A percentile compares a stretch with the other conserved stretches of the same genome.
Evolutionary conservation across 805 yeast species (phyloP).

Genomic region (Myxozyma melibiosi): DNA sequence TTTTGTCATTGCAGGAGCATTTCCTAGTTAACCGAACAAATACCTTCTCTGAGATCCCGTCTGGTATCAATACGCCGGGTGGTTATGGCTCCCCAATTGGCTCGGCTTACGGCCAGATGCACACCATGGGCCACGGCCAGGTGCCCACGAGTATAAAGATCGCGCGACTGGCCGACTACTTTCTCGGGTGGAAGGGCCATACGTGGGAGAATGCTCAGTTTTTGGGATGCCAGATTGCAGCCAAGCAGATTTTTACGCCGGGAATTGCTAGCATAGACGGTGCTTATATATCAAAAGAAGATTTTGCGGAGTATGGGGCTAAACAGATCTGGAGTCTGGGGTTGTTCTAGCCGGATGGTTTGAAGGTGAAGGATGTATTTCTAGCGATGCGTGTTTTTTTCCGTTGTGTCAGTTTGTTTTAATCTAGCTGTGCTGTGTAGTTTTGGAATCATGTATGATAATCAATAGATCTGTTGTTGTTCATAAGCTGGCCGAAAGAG

Average conservation of each 20-base stretch:
- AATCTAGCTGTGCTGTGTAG: not conserved
- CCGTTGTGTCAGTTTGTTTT: not conserved
- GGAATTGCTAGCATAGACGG: conserved; percentile 63
- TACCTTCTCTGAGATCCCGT: conserved; percentile 45
- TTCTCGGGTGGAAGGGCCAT: conserved; percentile 86
- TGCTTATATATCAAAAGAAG: conserved; percentile 63
- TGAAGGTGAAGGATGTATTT: not conserved
- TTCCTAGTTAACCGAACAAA: conserved; percentile 50
- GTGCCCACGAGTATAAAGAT: conserved; percentile 75
- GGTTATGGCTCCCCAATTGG: conserved; percentile 43
- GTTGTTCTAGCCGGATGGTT: conserved; percentile 15
- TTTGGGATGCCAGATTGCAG: conserved; percentile 83
- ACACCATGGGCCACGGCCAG: conserved; percentile 52
- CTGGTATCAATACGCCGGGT: conserved; percentile 41
- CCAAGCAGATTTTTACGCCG: conserved; percentile 75
- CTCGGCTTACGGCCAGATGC: conserved; percentile 15
- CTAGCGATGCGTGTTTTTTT: not conserved
- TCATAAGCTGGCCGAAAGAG: too few relatives aligned
- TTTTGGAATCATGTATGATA: not conserved
- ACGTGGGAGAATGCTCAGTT: conserved; percentile 79
- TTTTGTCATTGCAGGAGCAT: conserved; percentile 59
- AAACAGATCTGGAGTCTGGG: conserved; percentile 70
- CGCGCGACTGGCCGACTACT: conserved; percentile 82
- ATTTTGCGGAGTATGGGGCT: conserved; percentile 80
- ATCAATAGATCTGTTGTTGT: too few relatives aligned